These are phyloP conservation scores for Boletus subcaerulescens DNA, from an alignment of 768 basidiomycete genomes.

Conservation along the genomic window DNA sequence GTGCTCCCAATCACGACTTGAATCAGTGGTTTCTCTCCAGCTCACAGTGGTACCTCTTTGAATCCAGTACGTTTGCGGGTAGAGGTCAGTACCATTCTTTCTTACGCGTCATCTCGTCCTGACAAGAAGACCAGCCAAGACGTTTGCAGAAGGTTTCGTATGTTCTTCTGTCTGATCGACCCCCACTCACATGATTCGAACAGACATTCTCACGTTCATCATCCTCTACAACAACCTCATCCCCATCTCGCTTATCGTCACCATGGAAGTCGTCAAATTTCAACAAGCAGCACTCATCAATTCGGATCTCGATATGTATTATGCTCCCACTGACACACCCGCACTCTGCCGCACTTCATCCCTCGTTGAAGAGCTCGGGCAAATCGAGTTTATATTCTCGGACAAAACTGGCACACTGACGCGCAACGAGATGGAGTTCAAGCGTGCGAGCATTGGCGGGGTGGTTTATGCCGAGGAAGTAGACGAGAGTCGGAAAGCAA, in stretches of 20 bases:
- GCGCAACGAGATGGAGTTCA: constrained; percentile 98
- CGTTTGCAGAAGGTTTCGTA: constrained; percentile 76
- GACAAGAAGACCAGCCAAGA: constrained; percentile 47
- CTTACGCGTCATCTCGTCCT: not conserved
- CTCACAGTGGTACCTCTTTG: constrained; percentile 88
- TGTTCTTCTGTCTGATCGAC: not conserved
- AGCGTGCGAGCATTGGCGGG: constrained; percentile 85
- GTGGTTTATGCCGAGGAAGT: constrained; percentile 87
- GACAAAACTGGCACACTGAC: constrained; percentile 96
- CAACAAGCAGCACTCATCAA: constrained; percentile 98
- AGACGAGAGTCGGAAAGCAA: constrained; percentile 78
- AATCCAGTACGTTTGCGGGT: constrained; percentile 55
- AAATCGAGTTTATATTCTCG: constrained; percentile 95
- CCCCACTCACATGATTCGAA: constrained; percentile 6
- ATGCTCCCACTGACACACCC: constrained; percentile 91
- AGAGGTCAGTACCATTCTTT: constrained; percentile 47
- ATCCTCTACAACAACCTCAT: constrained; percentile 99
- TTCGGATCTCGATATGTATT: constrained; percentile 98
- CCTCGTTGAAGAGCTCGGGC: constrained; percentile 96
- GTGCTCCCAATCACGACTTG: not conserved
- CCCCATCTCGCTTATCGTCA: constrained; percentile 97
- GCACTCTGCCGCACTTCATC: constrained; percentile 97
- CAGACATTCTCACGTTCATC: constrained; percentile 96
- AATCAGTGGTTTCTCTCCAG: constrained; percentile 78
- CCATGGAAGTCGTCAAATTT: constrained; percentile 99